phyloP scores from a whole-genome alignment of 495 filamentous ascomycete genomes.

The Hypoxylon cercidicola region DNA sequence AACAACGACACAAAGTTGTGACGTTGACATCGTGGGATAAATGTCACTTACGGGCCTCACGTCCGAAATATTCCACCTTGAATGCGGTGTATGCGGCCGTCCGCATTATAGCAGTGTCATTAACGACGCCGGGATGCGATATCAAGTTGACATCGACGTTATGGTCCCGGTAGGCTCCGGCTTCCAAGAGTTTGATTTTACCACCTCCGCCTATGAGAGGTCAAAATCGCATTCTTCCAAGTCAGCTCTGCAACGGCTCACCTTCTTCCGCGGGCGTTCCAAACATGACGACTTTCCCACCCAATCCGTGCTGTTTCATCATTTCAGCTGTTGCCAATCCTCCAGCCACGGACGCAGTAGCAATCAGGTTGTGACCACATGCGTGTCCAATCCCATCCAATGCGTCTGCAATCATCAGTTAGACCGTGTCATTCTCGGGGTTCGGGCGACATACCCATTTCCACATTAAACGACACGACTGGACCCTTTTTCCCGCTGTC shows the following conservation, averaged over 20 bases:
- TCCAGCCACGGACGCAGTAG: conserved; percentile 67
- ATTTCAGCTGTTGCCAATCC: conserved; percentile 66
- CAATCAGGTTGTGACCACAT: conserved; percentile 77
- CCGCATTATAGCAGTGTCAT: conserved; percentile 56
- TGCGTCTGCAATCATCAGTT: conserved; percentile 52
- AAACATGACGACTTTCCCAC: conserved; percentile 69
- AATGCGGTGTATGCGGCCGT: conserved; percentile 62
- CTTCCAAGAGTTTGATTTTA: conserved; percentile 71
- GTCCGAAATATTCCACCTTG: conserved; percentile 62
- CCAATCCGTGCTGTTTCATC: conserved; percentile 57
- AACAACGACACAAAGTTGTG: not conserved
- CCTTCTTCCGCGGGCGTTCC: conserved; percentile 79
- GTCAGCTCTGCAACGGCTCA: conserved; percentile 13
- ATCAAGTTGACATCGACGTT: conserved; percentile 73
- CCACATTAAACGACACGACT: conserved; percentile 66
- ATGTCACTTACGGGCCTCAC: conserved; percentile 48
- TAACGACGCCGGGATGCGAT: conserved; percentile 63
- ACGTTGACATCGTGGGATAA: too few relatives aligned
- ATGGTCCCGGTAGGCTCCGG: conserved; percentile 67
- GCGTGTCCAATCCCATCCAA: conserved; percentile 71
- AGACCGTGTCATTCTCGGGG: conserved; percentile 4
- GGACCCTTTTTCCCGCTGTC: conserved; percentile 59
- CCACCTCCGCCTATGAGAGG: conserved; percentile 64
- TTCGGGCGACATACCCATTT: conserved; percentile 57
- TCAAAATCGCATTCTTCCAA: conserved; percentile 13